phyloP scores from a whole-genome alignment of 2,329 filamentous ascomycete species.

The Botrytis galanthina region DNA sequence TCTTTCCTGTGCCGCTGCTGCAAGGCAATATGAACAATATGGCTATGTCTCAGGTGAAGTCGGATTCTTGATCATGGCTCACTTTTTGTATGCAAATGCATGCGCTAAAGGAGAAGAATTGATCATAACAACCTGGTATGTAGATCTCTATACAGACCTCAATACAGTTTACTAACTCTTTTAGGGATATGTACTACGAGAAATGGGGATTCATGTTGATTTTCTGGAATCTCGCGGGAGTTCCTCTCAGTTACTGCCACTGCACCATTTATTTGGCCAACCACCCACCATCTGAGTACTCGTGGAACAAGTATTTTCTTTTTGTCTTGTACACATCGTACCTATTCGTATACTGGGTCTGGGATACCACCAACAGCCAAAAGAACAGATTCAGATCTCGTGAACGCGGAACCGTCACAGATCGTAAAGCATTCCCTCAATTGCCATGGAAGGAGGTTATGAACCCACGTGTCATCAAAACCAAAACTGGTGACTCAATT shows the following conservation, averaged over 20 bases:
- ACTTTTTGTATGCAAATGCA: slow-evolving; percentile 89
- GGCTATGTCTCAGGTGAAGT: slow-evolving; percentile 87
- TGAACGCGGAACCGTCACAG: slow-evolving; percentile 68
- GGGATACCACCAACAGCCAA: slow-evolving; percentile 89
- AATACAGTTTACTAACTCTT: slow-evolving; percentile 1
- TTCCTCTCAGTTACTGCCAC: slow-evolving; percentile 87
- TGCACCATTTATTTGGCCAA: slow-evolving; percentile 87
- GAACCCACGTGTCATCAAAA: slow-evolving; percentile 76
- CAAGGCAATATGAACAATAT: slow-evolving; percentile 79
- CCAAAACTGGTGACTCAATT: slow-evolving; percentile 70
- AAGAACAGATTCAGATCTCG: slow-evolving; percentile 87
- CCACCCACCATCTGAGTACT: slow-evolving; percentile 71
- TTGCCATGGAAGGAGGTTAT: slow-evolving; percentile 83
- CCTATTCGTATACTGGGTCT: slow-evolving; percentile 82
- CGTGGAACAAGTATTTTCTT: slow-evolving; percentile 70
- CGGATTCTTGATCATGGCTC: slow-evolving; percentile 79
- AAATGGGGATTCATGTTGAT: slow-evolving; percentile 97
- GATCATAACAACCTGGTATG: slow-evolving; percentile 78
- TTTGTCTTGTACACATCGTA: slow-evolving; percentile 66
- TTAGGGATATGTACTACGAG: slow-evolving; percentile 89
- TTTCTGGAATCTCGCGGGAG: slow-evolving; percentile 92
- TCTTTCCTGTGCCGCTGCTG: slow-evolving; percentile 70
- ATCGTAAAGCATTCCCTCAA: slow-evolving; percentile 82
- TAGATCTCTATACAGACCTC: not conserved
- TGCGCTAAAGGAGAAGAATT: slow-evolving; percentile 90